Conservation (phyloP, 2,329 filamentous ascomycete species). For the Gaeumannomyces sp. region DNA sequence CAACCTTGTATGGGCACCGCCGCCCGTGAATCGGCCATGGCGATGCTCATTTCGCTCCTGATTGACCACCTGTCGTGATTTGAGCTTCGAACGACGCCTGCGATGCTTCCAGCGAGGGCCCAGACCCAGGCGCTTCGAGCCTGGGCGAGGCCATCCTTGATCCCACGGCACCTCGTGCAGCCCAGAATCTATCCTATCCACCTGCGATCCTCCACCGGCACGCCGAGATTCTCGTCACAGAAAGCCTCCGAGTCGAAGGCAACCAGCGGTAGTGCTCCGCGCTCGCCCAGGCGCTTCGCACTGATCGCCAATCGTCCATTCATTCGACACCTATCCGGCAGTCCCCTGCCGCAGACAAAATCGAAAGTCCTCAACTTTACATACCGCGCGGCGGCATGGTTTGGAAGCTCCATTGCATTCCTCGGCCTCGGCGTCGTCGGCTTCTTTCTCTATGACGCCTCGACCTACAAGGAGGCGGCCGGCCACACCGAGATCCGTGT, state of each 20-base stretch:
- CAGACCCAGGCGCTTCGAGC: neutral
- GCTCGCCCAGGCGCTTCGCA: neutral
- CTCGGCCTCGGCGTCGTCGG: conserved; percentile 63
- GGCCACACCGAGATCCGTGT: conserved; percentile 69
- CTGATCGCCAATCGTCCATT: conserved; percentile 11
- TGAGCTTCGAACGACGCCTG: neutral
- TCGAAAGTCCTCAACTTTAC: conserved; percentile 50
- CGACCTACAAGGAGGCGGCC: conserved; percentile 73
- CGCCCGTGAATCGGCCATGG: neutral
- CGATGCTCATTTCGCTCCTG: neutral
- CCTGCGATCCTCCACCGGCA: neutral
- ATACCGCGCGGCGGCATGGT: conserved; percentile 62
- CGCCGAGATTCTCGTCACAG: neutral
- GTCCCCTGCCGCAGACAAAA: conserved; percentile 41
- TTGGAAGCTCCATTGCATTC: conserved; percentile 71
- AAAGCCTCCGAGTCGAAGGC: neutral
- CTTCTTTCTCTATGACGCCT: conserved; percentile 92
- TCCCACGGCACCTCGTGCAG: neutral
- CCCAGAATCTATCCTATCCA: neutral
- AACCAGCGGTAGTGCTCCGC: neutral
- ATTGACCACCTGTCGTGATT: neutral
- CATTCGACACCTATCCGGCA: conserved; percentile 42
- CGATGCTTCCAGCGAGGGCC: neutral
- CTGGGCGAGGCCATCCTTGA: neutral
- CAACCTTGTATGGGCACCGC: neutral